phyloP scores from a whole-genome alignment of 441 rosid genomes.

The Metrosideros polymorpha region DNA sequence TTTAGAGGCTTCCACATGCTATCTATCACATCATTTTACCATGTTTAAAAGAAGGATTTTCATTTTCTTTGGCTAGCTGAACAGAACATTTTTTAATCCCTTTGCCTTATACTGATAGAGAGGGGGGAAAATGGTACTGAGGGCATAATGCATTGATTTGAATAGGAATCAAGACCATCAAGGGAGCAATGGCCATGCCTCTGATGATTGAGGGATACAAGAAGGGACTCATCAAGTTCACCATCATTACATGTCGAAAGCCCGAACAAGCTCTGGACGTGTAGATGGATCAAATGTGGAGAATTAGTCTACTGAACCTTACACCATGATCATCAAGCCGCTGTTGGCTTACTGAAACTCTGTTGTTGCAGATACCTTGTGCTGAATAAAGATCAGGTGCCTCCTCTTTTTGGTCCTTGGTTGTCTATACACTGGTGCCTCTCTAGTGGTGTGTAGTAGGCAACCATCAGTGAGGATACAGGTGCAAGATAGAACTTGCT shows the following conservation, averaged over 20 bases:
- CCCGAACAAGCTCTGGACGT: slow-evolving; percentile 11
- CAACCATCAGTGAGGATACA: background rate
- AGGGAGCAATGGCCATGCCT: slow-evolving; percentile 85
- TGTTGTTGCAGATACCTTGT: background rate
- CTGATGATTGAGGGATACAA: slow-evolving; percentile 81
- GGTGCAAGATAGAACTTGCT: background rate
- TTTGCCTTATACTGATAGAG: background rate
- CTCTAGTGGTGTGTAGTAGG: background rate
- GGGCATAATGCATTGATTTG: background rate
- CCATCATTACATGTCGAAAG: slow-evolving; percentile 68
- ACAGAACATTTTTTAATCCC: background rate
- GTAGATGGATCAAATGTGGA: background rate
- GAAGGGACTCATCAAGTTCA: slow-evolving; percentile 69
- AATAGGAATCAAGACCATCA: slow-evolving; percentile 62
- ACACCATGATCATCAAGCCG: background rate
- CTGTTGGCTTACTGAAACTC: background rate
- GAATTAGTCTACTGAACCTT: background rate
- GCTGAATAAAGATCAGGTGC: background rate
- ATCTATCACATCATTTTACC: background rate
- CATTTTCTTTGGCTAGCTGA: background rate
- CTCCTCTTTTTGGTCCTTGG: background rate
- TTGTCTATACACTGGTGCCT: background rate
- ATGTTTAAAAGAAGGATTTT: background rate
- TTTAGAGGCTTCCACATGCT: background rate
- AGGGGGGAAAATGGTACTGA: background rate